A percentile compares a stretch with the other conserved stretches of the same genome.
These are phyloP conservation scores for Colletotrichum sp. DNA, from an alignment of 2,329 filamentous ascomycete species.

Conservation along the genomic window DNA sequence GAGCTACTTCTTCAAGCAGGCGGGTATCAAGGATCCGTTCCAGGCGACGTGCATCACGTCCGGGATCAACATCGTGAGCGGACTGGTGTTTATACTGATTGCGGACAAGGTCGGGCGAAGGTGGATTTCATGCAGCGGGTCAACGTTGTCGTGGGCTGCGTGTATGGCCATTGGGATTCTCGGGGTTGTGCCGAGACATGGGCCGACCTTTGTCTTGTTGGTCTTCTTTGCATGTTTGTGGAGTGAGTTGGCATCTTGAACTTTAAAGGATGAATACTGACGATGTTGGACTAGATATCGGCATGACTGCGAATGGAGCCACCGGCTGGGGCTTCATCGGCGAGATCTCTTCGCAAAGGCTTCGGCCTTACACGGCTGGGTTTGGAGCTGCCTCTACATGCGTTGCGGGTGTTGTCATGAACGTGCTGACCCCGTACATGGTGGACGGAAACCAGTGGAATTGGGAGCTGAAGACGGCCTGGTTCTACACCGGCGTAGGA, in stretches of 20 bases:
- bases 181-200: constrained; percentile 16
- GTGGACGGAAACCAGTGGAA: constrained; percentile 33
- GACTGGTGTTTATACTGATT: constrained; percentile 18
- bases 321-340: constrained; percentile 34
- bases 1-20: constrained; percentile 38
- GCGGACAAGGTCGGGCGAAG: constrained; percentile 24
- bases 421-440: constrained; percentile 34
- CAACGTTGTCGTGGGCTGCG: constrained; percentile 19
- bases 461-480: constrained; percentile 35
- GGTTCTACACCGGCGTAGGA: constrained; percentile 31
- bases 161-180: constrained; percentile 24
- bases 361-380: constrained; percentile 35
- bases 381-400: constrained; percentile 30
- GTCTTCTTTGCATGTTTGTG: constrained; percentile 27
- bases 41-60: constrained; percentile 26
- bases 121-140: constrained; percentile 19
- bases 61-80: constrained; percentile 24
- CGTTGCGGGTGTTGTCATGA: constrained; percentile 25
- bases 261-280: background rate
- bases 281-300: constrained; percentile 21
- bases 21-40: constrained; percentile 30
- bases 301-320: constrained; percentile 28
- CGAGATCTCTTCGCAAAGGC: constrained; percentile 39
- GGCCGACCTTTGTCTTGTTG: constrained; percentile 21
- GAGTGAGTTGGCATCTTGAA: constrained; percentile 17